Evolutionary conservation across 495 filamentous ascomycete species (phyloP).

Genomic region (Xylaria nigripes): DNA sequence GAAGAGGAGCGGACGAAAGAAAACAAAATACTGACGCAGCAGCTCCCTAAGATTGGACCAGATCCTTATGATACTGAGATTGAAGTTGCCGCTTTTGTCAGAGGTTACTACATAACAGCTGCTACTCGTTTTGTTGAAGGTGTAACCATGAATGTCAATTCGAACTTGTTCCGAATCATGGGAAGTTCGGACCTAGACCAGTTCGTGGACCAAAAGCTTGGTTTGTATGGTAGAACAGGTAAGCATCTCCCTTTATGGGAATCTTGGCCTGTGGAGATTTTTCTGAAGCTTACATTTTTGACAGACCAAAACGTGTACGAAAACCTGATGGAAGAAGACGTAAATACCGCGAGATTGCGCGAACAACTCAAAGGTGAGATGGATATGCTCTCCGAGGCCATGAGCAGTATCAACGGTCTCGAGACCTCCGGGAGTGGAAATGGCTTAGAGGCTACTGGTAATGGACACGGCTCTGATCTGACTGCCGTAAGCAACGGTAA

Average conservation of each 20-base stretch:
- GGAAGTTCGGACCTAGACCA: constrained; percentile 19
- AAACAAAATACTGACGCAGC: constrained; percentile 11
- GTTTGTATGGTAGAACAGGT: constrained; percentile 21
- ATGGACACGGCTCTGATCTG: too few species aligned
- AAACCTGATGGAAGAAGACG: constrained; percentile 40
- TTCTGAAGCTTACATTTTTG: neutral
- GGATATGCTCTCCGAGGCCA: constrained; percentile 32
- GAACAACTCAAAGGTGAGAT: constrained; percentile 29
- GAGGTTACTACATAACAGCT: constrained; percentile 46
- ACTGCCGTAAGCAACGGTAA: neutral
- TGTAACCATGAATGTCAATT: constrained; percentile 38
- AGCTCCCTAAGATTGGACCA: constrained; percentile 30
- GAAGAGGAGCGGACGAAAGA: constrained; percentile 26
- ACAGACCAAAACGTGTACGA: constrained; percentile 19
- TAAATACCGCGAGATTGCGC: constrained; percentile 27
- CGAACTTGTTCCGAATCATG: constrained; percentile 33
- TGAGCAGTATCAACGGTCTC: constrained; percentile 32
- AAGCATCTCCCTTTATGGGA: neutral
- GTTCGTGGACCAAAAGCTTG: constrained; percentile 35
- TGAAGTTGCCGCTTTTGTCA: constrained; percentile 39
- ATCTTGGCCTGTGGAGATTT: neutral
- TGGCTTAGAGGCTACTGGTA: neutral
- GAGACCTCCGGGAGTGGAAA: constrained; percentile 11
- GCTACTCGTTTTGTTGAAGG: constrained; percentile 43
- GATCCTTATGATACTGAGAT: constrained; percentile 43